Evolutionary conservation across 495 filamentous ascomycete species (phyloP).

Genomic region (Trichocladium antarcticum): DNA sequence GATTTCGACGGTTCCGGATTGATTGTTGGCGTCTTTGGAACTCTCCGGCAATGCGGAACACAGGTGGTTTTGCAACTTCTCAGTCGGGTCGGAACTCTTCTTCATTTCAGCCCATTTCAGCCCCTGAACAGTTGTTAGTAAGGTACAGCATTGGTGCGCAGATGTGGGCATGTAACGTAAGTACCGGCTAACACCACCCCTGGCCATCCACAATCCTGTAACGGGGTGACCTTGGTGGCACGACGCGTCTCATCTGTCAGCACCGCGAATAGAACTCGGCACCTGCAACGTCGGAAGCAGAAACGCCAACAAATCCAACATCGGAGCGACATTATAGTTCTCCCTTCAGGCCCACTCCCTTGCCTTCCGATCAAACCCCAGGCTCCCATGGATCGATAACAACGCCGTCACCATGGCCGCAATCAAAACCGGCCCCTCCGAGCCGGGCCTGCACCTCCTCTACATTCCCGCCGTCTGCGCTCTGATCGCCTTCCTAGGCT

Average conservation of each 20-base stretch:
- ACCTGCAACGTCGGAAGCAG: too few species aligned
- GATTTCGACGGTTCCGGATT: too few species aligned
- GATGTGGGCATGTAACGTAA: too few species aligned
- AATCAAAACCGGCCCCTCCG: constrained; percentile 21
- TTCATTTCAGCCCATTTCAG: background rate
- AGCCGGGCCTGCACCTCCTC: constrained; percentile 33
- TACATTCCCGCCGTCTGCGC: constrained; percentile 56
- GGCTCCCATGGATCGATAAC: constrained; percentile 6
- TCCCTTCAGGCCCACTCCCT: background rate
- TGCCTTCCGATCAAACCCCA: background rate
- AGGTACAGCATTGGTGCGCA: background rate
- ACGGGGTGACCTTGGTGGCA: background rate
- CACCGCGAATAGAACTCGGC: background rate
- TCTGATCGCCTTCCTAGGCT: constrained; percentile 70
- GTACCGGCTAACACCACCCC: background rate
- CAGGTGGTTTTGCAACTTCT: too few species aligned
- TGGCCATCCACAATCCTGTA: background rate
- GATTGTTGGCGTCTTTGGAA: too few species aligned
- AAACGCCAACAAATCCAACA: background rate
- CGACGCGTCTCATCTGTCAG: background rate
- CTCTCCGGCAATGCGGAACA: too few species aligned
- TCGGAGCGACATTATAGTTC: background rate
- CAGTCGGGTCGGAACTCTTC: too few species aligned
- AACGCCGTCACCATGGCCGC: constrained; percentile 12
- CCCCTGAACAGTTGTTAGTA: background rate